Evolutionary conservation across 73 alveolate genomes (phyloP).

Genomic region (Blepharisma stoltei): DNA sequence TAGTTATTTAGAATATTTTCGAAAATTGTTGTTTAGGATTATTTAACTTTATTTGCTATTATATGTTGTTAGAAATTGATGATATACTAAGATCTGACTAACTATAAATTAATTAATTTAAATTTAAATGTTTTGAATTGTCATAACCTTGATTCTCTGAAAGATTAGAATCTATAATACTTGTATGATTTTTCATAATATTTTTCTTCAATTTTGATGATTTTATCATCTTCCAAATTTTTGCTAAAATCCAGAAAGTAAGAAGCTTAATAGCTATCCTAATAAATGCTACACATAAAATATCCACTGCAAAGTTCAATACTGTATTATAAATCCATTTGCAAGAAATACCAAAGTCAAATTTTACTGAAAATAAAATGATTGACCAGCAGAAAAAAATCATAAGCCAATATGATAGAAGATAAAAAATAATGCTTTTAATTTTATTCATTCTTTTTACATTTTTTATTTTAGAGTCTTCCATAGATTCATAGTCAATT

Average conservation of each 20-base stretch:
- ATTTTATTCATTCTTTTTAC: neutral
- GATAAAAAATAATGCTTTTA: neutral
- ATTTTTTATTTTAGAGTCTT: neutral
- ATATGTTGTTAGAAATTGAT: too few relatives aligned
- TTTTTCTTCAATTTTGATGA: too few relatives aligned
- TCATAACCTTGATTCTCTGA: too few relatives aligned
- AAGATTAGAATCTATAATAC: too few relatives aligned
- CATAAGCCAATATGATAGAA: neutral
- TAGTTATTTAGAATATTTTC: too few relatives aligned
- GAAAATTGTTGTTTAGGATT: too few relatives aligned
- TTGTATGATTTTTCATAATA: too few relatives aligned
- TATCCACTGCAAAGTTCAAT: neutral
- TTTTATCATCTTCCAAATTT: too few relatives aligned
- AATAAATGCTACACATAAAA: neutral
- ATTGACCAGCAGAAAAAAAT: slow-evolving; percentile 6
- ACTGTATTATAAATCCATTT: slow-evolving; percentile 13
- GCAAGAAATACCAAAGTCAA: neutral
- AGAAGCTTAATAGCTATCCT: neutral
- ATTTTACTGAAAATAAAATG: neutral
- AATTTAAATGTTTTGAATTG: too few relatives aligned
- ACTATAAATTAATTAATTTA: too few relatives aligned
- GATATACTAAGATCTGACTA: too few relatives aligned
- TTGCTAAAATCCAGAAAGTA: neutral
- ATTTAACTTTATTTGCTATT: too few relatives aligned
- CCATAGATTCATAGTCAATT: neutral